Percentiles rank a stretch among this genome's conserved stretches.
Evolutionary conservation across 2,329 filamentous ascomycete species (phyloP).

Genomic region (Hymenoscyphus scutula): DNA sequence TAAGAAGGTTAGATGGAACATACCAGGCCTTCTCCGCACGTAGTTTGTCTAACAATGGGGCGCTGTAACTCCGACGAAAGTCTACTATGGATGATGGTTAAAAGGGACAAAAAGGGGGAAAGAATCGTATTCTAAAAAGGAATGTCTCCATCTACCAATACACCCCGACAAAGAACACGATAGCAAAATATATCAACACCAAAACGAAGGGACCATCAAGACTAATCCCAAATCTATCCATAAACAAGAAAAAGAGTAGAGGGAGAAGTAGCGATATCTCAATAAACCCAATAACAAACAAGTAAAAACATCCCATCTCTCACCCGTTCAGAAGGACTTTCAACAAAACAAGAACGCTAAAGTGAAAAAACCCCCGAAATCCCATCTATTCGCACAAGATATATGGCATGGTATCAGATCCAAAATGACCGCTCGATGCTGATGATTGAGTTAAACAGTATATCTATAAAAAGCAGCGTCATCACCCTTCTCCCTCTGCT

Average conservation of each 20-base stretch:
- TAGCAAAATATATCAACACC: background rate
- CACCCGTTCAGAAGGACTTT: background rate
- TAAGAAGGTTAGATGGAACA: too few relatives aligned
- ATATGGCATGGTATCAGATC: background rate
- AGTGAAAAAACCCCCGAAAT: background rate
- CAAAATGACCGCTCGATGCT: background rate
- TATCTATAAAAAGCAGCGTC: slow-evolving; percentile 55
- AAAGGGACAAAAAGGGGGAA: background rate
- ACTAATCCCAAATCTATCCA: background rate
- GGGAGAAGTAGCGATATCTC: background rate
- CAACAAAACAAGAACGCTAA: too few relatives aligned
- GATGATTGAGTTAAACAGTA: slow-evolving; percentile 41
- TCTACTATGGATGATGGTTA: too few relatives aligned
- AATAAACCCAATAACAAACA: background rate
- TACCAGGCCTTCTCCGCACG: too few relatives aligned
- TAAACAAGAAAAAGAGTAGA: slow-evolving; percentile 3
- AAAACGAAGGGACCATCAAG: background rate
- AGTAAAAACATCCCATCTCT: background rate
- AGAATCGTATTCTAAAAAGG: background rate
- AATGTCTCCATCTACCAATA: background rate
- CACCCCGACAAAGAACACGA: background rate
- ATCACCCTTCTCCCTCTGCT: slow-evolving; percentile 56
- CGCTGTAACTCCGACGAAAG: too few relatives aligned
- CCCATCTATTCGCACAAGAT: background rate
- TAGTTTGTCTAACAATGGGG: too few relatives aligned